Evolutionary conservation across 176 grass and related monocot species (phyloP).

Genomic region (Oryza nivara): DNA sequence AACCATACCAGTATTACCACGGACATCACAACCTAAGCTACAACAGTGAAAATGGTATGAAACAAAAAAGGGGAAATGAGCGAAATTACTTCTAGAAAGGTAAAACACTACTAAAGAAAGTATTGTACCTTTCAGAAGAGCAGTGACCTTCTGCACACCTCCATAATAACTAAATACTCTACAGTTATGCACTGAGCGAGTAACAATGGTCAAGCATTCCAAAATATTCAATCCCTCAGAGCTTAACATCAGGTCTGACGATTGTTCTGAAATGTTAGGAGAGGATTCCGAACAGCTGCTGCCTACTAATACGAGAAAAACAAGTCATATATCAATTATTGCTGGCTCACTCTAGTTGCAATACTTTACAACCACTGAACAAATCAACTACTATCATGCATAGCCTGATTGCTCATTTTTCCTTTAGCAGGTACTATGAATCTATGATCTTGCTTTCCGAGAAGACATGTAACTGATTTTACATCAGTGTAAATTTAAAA

Average conservation of each 20-base stretch:
- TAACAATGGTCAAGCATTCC: constrained; percentile 80
- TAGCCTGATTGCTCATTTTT: constrained; percentile 6
- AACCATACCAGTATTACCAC: not conserved
- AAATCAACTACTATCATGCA: constrained; percentile 23
- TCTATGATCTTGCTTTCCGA: not conserved
- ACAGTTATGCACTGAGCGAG: constrained; percentile 86
- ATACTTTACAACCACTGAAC: constrained; percentile 35
- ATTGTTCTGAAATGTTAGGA: constrained; percentile 68
- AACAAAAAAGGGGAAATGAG: not conserved
- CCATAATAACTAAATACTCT: constrained; percentile 98
- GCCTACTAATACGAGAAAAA: constrained; percentile 52
- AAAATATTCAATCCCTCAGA: constrained; percentile 71
- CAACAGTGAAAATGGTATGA: not conserved
- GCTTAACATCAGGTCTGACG: constrained; percentile 58
- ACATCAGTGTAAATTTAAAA: not conserved
- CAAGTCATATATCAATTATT: constrained; percentile 25
- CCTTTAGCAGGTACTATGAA: not conserved
- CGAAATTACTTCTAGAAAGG: not conserved
- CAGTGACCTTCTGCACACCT: constrained; percentile 90
- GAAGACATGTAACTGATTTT: constrained; percentile 6
- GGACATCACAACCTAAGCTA: not conserved
- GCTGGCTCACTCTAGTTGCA: constrained; percentile 10
- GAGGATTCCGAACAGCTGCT: constrained; percentile 61
- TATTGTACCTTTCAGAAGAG: constrained; percentile 87
- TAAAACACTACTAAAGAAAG: not conserved